These are phyloP conservation scores for Coleophoma cylindrospora DNA, from an alignment of 2,329 filamentous ascomycete genomes.

Conservation along the genomic window DNA sequence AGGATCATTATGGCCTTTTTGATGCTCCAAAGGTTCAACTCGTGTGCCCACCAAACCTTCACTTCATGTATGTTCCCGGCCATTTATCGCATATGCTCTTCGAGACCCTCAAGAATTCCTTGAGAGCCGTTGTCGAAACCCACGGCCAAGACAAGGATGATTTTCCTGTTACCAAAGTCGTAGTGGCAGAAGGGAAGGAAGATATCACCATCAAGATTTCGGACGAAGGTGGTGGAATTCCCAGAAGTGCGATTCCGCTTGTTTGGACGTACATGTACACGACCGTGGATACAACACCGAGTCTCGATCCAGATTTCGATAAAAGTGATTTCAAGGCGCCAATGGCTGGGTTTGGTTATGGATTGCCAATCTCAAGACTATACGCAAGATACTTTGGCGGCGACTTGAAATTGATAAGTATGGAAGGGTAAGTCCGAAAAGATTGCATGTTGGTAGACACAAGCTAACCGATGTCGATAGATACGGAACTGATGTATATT, in stretches of 20 bases:
- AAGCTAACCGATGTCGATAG: slow-evolving; percentile 36
- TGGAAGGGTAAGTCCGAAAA: slow-evolving; percentile 77
- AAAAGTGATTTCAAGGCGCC: slow-evolving; percentile 99
- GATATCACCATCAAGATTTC: slow-evolving; percentile 99
- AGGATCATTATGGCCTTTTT: slow-evolving; percentile 96
- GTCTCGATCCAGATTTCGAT: slow-evolving; percentile 93
- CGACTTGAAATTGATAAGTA: slow-evolving; percentile 95
- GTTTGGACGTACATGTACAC: slow-evolving; percentile 99
- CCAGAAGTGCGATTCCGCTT: slow-evolving; percentile 84
- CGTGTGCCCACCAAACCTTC: slow-evolving; percentile 86
- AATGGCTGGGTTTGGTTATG: slow-evolving; percentile 99
- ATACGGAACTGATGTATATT: slow-evolving; percentile 97
- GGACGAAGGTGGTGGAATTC: slow-evolving; percentile 94
- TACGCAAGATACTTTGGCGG: slow-evolving; percentile 98
- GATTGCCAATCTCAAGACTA: slow-evolving; percentile 85
- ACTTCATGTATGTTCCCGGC: slow-evolving; percentile 99
- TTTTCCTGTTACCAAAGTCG: slow-evolving; percentile 95
- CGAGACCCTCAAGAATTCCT: slow-evolving; percentile 96
- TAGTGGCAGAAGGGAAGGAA: slow-evolving; percentile 95
- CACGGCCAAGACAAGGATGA: slow-evolving; percentile 94
- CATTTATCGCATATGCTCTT: slow-evolving; percentile 99
- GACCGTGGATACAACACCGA: slow-evolving; percentile 93
- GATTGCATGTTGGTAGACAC: too few species aligned
- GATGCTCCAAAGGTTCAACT: slow-evolving; percentile 96
- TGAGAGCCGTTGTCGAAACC: slow-evolving; percentile 92